Conservation (phyloP, 2,329 filamentous ascomycete species). For the Nothomitra cinnamomea region DNA sequence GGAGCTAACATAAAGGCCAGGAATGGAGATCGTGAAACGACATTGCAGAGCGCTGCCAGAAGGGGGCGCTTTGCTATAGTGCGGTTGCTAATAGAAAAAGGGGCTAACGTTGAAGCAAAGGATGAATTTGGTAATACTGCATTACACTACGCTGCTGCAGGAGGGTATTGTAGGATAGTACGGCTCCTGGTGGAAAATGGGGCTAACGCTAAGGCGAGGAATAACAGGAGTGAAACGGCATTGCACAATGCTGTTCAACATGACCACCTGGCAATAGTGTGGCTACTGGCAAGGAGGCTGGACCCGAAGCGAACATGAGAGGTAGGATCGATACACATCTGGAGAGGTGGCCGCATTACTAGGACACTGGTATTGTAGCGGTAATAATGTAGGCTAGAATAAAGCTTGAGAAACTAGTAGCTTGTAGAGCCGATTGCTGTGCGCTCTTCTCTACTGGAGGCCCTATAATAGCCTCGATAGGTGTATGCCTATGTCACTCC, state of each 20-base stretch:
- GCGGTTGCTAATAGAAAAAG: neutral
- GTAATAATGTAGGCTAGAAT: neutral
- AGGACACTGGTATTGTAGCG: neutral
- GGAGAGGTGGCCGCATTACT: neutral
- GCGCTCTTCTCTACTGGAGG: no score
- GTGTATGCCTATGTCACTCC: no score
- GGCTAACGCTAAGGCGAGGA: neutral
- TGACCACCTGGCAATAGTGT: neutral
- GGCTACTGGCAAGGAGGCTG: neutral
- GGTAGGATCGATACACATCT: neutral
- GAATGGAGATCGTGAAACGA: neutral
- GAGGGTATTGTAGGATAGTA: neutral
- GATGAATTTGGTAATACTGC: neutral
- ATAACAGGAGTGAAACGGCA: neutral
- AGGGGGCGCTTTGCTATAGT: neutral
- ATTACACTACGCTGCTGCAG: neutral
- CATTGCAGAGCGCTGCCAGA: neutral
- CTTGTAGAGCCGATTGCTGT: no score
- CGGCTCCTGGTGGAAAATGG: neutral
- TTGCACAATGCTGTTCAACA: neutral
- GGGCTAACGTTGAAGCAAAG: neutral
- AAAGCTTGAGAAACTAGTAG: no score
- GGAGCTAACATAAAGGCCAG: conserved; percentile 4
- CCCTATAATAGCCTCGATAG: no score
- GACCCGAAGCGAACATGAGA: neutral